phyloP scores from a whole-genome alignment of 2,329 filamentous ascomycete genomes.

The Cordyceps farinosa region DNA sequence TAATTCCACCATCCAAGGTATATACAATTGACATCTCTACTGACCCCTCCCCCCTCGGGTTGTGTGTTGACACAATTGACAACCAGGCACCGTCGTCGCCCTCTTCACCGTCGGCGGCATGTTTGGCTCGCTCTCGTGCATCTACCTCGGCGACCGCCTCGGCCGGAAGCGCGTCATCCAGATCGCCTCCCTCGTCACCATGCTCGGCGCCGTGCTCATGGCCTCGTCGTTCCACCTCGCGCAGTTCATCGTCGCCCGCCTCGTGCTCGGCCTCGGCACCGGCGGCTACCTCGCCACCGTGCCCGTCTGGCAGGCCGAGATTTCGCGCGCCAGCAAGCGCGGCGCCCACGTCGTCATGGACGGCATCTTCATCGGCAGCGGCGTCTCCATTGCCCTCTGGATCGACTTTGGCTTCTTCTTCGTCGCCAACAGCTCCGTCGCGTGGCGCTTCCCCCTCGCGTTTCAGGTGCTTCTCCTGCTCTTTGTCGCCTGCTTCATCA shows the following conservation, averaged over 20 bases:
- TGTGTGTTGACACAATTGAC: not conserved
- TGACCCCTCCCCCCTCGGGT: slow-evolving; percentile 2
- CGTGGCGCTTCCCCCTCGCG: slow-evolving; percentile 51
- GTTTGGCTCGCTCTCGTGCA: slow-evolving; percentile 42
- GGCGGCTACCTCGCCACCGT: slow-evolving; percentile 50
- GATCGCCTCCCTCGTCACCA: slow-evolving; percentile 48
- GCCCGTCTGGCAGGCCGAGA: slow-evolving; percentile 54
- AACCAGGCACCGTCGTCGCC: slow-evolving; percentile 42
- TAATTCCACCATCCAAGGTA: slow-evolving; percentile 44
- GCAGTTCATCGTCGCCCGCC: slow-evolving; percentile 39
- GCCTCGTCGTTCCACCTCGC: slow-evolving; percentile 42
- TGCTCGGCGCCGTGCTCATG: slow-evolving; percentile 53
- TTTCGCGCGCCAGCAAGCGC: slow-evolving; percentile 47
- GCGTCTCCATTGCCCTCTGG: slow-evolving; percentile 41
- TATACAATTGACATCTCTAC: not conserved
- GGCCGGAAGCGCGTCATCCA: slow-evolving; percentile 56
- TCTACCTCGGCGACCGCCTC: slow-evolving; percentile 52
- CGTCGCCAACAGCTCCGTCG: slow-evolving; percentile 16
- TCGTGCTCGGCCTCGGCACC: slow-evolving; percentile 51
- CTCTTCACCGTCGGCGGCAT: slow-evolving; percentile 57
- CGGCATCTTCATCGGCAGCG: slow-evolving; percentile 46
- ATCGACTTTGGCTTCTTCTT: slow-evolving; percentile 42
- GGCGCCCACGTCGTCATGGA: slow-evolving; percentile 46
- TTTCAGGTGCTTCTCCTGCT: slow-evolving; percentile 45
- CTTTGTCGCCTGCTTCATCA: slow-evolving; percentile 35